These are phyloP conservation scores for Benincasa hispida DNA, from an alignment of 306 rosid genomes.

Conservation along the genomic window DNA sequence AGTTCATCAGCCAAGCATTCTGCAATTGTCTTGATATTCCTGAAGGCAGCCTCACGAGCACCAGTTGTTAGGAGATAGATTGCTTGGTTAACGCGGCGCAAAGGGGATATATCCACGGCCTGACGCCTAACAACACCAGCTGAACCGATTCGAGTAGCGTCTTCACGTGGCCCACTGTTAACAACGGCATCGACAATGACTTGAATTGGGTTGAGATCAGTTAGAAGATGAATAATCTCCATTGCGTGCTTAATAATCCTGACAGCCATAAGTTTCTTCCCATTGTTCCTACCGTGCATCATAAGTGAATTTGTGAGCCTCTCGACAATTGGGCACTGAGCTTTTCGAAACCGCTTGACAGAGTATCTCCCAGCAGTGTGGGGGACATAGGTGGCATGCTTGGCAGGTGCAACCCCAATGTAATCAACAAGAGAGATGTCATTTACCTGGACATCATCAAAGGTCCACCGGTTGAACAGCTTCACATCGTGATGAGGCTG, in stretches of 20 bases:
- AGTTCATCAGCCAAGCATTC: constrained; percentile 6
- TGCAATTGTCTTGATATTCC: constrained; percentile 6
- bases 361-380: constrained; percentile 10
- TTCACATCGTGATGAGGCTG: not conserved
- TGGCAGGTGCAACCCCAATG: constrained; percentile 1
- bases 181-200: constrained; percentile 6
- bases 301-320: constrained; percentile 7
- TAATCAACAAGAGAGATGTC: constrained; percentile 3
- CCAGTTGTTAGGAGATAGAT: not conserved
- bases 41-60: constrained; percentile 7
- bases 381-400: constrained; percentile 7
- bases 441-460: not conserved
- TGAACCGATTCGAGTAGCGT: constrained; percentile 6
- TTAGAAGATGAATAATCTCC: constrained; percentile 7
- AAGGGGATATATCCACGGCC: constrained; percentile 4
- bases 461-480: constrained; percentile 7
- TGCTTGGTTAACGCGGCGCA: constrained; percentile 1
- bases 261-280: constrained; percentile 7
- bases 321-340: constrained; percentile 7
- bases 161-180: constrained; percentile 10
- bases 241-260: constrained; percentile 4
- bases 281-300: constrained; percentile 6
- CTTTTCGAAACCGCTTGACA: not conserved
- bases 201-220: constrained; percentile 5
- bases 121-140: constrained; percentile 10